Percentiles rank a stretch among this genome's conserved stretches.
These are phyloP conservation scores for Diaporthe vaccinii DNA, from an alignment of 2,329 filamentous ascomycete species.

Conservation along the genomic window DNA sequence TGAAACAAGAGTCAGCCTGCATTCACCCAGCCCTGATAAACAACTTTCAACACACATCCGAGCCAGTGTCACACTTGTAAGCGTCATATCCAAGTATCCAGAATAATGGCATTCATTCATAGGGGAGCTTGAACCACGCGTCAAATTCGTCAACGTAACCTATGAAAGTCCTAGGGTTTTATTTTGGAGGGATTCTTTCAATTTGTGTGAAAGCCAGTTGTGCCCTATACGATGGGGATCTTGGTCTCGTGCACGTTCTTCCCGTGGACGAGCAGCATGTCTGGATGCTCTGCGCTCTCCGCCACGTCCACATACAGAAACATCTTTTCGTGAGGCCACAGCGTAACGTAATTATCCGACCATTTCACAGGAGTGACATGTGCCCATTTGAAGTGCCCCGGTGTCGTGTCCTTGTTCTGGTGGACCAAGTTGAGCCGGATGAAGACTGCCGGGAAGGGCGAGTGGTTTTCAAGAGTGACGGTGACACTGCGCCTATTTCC, in stretches of 20 bases:
- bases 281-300: neutral
- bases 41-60: neutral
- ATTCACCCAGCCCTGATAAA: neutral
- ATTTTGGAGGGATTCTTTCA: neutral
- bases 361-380: conserved; percentile 68
- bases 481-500: conserved; percentile 42
- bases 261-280: neutral
- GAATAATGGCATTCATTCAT: neutral
- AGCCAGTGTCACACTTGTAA: neutral
- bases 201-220: neutral
- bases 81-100: neutral
- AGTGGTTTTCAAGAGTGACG: conserved; percentile 65
- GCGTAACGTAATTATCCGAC: conserved; percentile 71
- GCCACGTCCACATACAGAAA: neutral
- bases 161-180: neutral
- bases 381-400: conserved; percentile 34
- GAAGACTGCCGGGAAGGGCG: conserved; percentile 69
- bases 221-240: neutral
- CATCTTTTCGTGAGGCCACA: conserved; percentile 7
- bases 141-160: neutral
- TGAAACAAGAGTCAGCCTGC: neutral
- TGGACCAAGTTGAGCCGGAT: conserved; percentile 65
- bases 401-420: conserved; percentile 45
- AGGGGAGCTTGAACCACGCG: neutral
- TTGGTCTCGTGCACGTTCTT: neutral